Base-by-base conservation (phyloP, 176 grass and related monocot genomes). In the Musa schizocarpa region DNA sequence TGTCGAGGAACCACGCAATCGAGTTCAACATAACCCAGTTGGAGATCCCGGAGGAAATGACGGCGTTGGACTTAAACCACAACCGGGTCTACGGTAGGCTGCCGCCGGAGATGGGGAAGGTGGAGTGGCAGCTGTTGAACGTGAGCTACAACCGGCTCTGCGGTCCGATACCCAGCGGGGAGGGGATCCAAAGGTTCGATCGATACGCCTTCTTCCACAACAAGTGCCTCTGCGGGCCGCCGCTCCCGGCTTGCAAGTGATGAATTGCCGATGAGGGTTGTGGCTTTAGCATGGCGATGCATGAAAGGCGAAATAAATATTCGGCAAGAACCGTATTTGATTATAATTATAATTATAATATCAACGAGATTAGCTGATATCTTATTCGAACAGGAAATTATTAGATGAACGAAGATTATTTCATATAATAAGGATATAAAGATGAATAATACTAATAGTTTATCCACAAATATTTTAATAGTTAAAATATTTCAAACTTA, bases 121-220 rank as follows among this genome's bases (percentile, higher is more conserved):
- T 88, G 9, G 0, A 17, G 3, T 67, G 26, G 43, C 81, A 90
- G 65, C 4, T 67, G 3, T 84, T 96, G 63, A 96, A 96, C 52
- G 88, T 96, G 63, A 91, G 92, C 75, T 96, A 91, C 76, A 96
- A 96, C 79, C 48, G 65, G 73, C 69, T 96, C 0, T 96, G 86
- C 65, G 86, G 92, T 23, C 27, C 9, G 2, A 83, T 96, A n/a
- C 92, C 88, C 16, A 8, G 63, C 17, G 85, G 85, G 1, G 80
- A 67, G 0, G 66, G 54, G 77, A 70, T 85, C 23, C 26, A 23
- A 9, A 25, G 53, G 13, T 83, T 92, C 50, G 75, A 86, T 8
- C 48, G 34, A 11, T 83, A 77, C 34, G 25, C 34, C 61, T 92
- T 74, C 75, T 53, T 57, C 51, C 86, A 86, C 61, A 88, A 92